Base-by-base conservation (phyloP, 768 basidiomycete species). In the Chalciporus sphaerocephalus region DNA sequence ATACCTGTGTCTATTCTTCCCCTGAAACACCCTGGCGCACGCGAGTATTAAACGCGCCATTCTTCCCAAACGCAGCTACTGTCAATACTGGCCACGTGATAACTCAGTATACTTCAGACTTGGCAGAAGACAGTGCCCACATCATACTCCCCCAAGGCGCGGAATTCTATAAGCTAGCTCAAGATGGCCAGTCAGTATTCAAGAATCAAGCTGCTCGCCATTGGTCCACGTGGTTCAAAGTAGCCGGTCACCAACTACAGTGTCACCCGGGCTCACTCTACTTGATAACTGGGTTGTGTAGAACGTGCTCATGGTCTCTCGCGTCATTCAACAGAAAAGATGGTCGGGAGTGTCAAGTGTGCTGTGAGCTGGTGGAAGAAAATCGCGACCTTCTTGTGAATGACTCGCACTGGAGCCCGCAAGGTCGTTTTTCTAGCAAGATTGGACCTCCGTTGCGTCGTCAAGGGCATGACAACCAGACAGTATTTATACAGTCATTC, bases 351-450 rank as follows among this genome's bases (percentile, higher is more conserved):
- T n/a, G n/a, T n/a, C 22, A 10, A 17, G 33, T 35, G 11, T 24
- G 21, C n/a, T 43, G 42, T 8, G 42, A 43, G n/a, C n/a, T 43
- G 22, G 23, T 43, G 21, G 42, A 43, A 13, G 32, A 23, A 35
- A 24, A 43, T 6, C 23, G 22, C 4, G 24, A 25, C 5, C 33
- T 43, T 17, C 42, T 34, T 22, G 22, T 43, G 7, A 30, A 13
- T 20, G 33, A 15, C 9, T 43, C 33, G 12, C 22, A 35, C 9
- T 43, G 42, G 42, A 17, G 16, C 4, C 42, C 42, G 5, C 16
- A 10, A 18, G 33, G 42, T 24, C 32, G 42, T 3, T 43, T 43
- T 18, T 22, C 13, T 5, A 17, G 16, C 21, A 35, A 33, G 16
- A 35, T 35, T 16, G 42, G 42, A 11, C 32, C 42, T 3, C n/a